These are phyloP conservation scores for Gossypium davidsonii DNA, from an alignment of 441 rosid species.

Conservation along the genomic window DNA sequence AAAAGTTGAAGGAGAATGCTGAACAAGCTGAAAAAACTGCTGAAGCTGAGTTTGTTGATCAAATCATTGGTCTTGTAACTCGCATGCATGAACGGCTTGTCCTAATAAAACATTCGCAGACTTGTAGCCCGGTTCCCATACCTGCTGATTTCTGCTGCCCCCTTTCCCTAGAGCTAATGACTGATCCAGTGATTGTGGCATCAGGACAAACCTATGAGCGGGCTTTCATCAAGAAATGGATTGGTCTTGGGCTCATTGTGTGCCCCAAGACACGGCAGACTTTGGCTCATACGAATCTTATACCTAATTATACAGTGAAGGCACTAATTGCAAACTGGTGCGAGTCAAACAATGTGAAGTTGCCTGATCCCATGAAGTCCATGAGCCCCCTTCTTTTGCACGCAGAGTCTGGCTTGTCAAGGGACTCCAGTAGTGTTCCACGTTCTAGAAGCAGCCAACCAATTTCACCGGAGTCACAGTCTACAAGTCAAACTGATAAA, in stretches of 20 bases:
- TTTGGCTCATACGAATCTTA: conserved; percentile 59
- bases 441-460: conserved; percentile 34
- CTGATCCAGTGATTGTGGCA: conserved; percentile 89
- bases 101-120: conserved; percentile 53
- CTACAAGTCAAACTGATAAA: conserved; percentile 40
- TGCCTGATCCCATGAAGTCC: conserved; percentile 64
- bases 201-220: conserved; percentile 98
- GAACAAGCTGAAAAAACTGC: conserved; percentile 53
- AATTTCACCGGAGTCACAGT: conserved; percentile 42
- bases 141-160: conserved; percentile 6
- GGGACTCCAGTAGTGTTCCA: conserved; percentile 26
- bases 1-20: conserved; percentile 12
- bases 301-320: conserved; percentile 85
- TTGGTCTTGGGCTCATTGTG: conserved; percentile 76
- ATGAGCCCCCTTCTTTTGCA: conserved; percentile 44
- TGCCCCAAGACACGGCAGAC: conserved; percentile 88
- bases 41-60: conserved; percentile 60
- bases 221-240: conserved; percentile 74
- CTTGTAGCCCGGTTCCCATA: conserved; percentile 44
- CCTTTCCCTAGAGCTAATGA: conserved; percentile 25
- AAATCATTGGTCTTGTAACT: conserved; percentile 52
- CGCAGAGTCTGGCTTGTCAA: conserved; percentile 37
- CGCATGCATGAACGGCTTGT: conserved; percentile 68
- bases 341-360: conserved; percentile 47
- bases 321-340: conserved; percentile 67